These are phyloP conservation scores for Fulvia fulva DNA, from an alignment of 2,329 filamentous ascomycete species.

Conservation along the genomic window DNA sequence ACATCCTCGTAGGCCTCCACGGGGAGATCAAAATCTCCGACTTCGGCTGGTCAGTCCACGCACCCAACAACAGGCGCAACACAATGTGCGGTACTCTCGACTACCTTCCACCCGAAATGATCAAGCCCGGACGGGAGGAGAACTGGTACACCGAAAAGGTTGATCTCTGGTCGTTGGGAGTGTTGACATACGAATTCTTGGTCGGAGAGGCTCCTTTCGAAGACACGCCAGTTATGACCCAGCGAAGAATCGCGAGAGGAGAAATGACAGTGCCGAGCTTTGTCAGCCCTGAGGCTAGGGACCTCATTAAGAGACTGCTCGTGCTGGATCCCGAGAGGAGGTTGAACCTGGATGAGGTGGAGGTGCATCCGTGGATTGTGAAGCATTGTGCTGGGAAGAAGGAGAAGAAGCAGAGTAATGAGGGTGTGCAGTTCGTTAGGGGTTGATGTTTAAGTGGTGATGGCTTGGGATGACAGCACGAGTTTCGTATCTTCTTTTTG, in stretches of 20 bases:
- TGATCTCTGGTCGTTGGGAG: conserved; percentile 92
- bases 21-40: conserved; percentile 98
- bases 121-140: conserved; percentile 71
- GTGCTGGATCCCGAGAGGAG: conserved; percentile 92
- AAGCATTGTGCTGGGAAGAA: conserved; percentile 68
- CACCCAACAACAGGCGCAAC: conserved; percentile 85
- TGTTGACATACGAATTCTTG: conserved; percentile 92
- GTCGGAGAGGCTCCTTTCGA: conserved; percentile 96
- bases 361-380: conserved; percentile 90
- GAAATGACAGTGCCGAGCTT: conserved; percentile 93
- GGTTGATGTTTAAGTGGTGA: neutral
- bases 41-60: conserved; percentile 97
- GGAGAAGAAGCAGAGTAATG: conserved; percentile 1
- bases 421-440: neutral
- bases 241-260: conserved; percentile 77
- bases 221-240: conserved; percentile 91
- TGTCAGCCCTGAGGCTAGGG: conserved; percentile 82
- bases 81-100: conserved; percentile 98
- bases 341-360: conserved; percentile 82
- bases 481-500: neutral
- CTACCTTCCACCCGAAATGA: conserved; percentile 97
- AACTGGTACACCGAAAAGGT: conserved; percentile 95
- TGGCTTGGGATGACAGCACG: neutral
- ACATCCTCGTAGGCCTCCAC: conserved; percentile 92
- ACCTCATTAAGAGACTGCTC: conserved; percentile 86